A percentile compares a stretch with the other conserved stretches of the same genome.
phyloP scores from a whole-genome alignment of 176 grass and related monocot species.

The Zea luxurians region DNA sequence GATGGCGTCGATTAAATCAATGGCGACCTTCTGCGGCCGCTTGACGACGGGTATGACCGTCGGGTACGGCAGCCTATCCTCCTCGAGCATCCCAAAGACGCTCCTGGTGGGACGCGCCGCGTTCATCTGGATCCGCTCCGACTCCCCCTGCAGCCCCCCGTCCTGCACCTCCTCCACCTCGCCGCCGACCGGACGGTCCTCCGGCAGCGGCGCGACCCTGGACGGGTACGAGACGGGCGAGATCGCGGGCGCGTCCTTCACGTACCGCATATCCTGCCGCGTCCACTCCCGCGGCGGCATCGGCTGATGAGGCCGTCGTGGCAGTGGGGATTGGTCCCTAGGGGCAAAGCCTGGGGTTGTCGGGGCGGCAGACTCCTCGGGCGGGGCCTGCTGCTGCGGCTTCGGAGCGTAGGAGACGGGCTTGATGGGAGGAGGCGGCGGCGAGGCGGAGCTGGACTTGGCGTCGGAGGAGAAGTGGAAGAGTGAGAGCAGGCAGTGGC shows the following conservation, averaged over 20 bases:
- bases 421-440: conserved; percentile 47
- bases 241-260: conserved; percentile 65
- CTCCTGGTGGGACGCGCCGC: conserved; percentile 24
- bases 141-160: conserved; percentile 50
- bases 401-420: conserved; percentile 75
- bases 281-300: conserved; percentile 45
- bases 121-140: conserved; percentile 52
- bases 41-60: conserved; percentile 64
- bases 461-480: conserved; percentile 44
- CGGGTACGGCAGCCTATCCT: conserved; percentile 69
- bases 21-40: conserved; percentile 63
- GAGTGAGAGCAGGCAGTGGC: conserved; percentile 34
- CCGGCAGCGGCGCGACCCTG: conserved; percentile 79
- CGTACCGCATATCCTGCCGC: conserved; percentile 63
- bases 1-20: conserved; percentile 85
- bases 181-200: conserved; percentile 33
- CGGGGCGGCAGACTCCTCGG: conserved; percentile 6
- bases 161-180: conserved; percentile 27
- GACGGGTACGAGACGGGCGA: conserved; percentile 68
- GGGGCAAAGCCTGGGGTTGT: background rate
- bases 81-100: conserved; percentile 61
- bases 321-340: background rate
- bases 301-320: conserved; percentile 26
- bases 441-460: conserved; percentile 30
- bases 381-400: conserved; percentile 43